Percentiles rank a stretch among this genome's conserved stretches.
phyloP scores from a whole-genome alignment of 169 alveolate genomes.

The Cyclospora cayetanensis region DNA sequence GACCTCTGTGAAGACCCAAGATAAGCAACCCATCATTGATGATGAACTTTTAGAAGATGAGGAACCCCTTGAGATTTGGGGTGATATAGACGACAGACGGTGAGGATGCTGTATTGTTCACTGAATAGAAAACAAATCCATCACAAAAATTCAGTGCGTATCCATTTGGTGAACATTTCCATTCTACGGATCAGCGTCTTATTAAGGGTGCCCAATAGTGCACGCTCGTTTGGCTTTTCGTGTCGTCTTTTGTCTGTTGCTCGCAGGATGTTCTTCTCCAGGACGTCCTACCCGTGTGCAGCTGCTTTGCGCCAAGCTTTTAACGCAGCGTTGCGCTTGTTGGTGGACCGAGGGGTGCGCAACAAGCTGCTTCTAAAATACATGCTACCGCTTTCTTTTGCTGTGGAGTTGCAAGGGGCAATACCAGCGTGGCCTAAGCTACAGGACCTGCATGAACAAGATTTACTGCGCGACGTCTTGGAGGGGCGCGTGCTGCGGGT shows the following conservation, averaged over 20 bases:
- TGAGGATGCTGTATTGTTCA: neutral
- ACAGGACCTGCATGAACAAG: neutral
- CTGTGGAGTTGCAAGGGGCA: slow-evolving; percentile 34
- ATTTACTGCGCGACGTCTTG: slow-evolving; percentile 3
- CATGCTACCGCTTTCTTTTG: slow-evolving; percentile 14
- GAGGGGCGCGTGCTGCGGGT: slow-evolving; percentile 11
- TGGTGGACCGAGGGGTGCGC: slow-evolving; percentile 12
- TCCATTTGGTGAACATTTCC: no score
- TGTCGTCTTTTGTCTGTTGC: neutral
- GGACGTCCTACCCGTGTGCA: slow-evolving; percentile 12
- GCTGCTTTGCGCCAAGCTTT: slow-evolving; percentile 35
- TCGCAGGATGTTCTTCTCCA: slow-evolving; percentile 27
- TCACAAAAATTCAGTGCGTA: no score
- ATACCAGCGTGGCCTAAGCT: slow-evolving; percentile 30
- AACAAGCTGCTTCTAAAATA: slow-evolving; percentile 6
- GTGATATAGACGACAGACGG: slow-evolving; percentile 39
- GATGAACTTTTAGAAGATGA: slow-evolving; percentile 34
- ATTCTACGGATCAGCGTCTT: neutral
- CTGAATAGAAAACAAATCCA: no score
- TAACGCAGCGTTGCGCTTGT: slow-evolving; percentile 20
- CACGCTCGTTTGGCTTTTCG: neutral
- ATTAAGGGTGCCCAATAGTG: neutral
- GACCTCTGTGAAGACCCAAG: neutral
- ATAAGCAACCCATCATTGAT: neutral
- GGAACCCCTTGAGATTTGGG: slow-evolving; percentile 45